These are phyloP conservation scores for Pyrus communis DNA, from an alignment of 306 rosid species.

Conservation along the genomic window DNA sequence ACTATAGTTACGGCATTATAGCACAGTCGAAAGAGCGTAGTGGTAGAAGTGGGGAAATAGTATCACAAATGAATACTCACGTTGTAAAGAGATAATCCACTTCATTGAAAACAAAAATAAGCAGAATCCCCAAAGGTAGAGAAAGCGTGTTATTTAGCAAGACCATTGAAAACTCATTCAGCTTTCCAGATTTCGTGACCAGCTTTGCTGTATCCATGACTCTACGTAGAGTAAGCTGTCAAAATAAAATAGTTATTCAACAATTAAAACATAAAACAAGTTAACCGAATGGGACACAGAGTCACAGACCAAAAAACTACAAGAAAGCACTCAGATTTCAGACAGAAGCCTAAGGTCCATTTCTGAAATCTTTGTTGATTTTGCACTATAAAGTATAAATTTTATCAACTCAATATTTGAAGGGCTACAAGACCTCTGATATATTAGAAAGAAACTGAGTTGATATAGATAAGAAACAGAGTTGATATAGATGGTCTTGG, in stretches of 20 bases:
- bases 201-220: conserved; percentile 97
- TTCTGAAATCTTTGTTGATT: neutral
- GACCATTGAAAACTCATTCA: conserved; percentile 97
- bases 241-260: conserved; percentile 12
- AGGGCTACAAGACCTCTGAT: neutral
- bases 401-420: neutral
- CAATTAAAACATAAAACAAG: conserved; percentile 7
- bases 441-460: neutral
- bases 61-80: conserved; percentile 42
- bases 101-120: conserved; percentile 69
- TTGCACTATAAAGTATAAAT: neutral
- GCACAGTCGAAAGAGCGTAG: neutral
- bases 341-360: neutral
- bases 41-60: neutral
- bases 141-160: conserved; percentile 90
- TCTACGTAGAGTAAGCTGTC: conserved; percentile 83
- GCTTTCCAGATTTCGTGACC: conserved; percentile 73
- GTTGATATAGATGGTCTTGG: neutral
- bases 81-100: conserved; percentile 79
- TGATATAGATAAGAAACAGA: neutral
- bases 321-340: neutral
- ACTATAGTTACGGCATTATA: neutral
- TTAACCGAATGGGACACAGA: neutral
- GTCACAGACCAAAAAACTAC: neutral
- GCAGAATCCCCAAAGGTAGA: conserved; percentile 79